phyloP scores from a whole-genome alignment of 2,329 filamentous ascomycete genomes.

The Penicillium thymicola region DNA sequence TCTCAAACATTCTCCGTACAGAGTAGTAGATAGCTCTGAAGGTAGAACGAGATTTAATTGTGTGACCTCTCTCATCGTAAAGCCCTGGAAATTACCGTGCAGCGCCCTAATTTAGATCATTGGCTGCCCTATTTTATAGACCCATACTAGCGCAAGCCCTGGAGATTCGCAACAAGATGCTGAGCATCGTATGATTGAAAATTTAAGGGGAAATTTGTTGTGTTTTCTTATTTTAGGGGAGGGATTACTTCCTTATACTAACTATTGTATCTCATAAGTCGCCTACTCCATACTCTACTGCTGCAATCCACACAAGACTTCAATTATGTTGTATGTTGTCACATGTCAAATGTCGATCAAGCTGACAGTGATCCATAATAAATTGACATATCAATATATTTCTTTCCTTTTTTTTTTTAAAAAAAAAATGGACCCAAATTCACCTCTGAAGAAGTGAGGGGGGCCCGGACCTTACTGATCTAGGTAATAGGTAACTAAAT shows the following conservation, averaged over 20 bases:
- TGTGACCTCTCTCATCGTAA: not conserved
- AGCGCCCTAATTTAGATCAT: not conserved
- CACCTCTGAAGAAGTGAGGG: not conserved
- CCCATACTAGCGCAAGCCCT: not conserved
- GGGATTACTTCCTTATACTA: too few species aligned
- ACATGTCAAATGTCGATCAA: slow-evolving; percentile 1
- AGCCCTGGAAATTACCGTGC: not conserved
- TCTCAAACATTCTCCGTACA: not conserved
- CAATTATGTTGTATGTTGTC: not conserved
- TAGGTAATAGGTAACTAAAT: not conserved
- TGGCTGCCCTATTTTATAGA: not conserved
- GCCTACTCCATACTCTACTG: not conserved
- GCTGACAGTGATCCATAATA: not conserved
- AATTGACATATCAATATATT: not conserved
- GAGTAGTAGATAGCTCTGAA: too few species aligned
- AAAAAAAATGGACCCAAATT: not conserved
- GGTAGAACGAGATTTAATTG: not conserved
- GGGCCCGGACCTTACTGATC: too few species aligned
- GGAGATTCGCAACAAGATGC: not conserved
- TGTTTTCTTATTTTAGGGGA: not conserved
- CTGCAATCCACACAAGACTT: not conserved
- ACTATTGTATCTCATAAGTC: not conserved
- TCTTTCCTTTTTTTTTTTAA: too few species aligned
- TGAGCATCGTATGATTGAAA: not conserved
- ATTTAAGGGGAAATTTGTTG: not conserved